Evolutionary conservation across 2,329 filamentous ascomycete species (phyloP).

Genomic region (Penicillium sp.): DNA sequence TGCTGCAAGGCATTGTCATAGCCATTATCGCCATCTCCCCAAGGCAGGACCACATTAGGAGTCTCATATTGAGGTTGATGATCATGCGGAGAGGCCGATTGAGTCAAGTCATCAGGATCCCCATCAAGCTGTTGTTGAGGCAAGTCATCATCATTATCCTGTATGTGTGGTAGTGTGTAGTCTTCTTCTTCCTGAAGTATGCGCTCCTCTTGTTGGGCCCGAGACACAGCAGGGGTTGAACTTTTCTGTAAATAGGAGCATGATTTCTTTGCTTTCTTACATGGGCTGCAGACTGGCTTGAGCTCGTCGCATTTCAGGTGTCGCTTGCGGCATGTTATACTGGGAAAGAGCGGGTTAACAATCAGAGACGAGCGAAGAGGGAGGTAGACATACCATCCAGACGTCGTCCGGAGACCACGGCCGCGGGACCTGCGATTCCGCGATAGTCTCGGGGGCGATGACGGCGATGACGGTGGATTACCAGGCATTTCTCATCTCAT

Average conservation of each 20-base stretch:
- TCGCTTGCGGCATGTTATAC: slow-evolving; percentile 22
- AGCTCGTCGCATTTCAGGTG: slow-evolving; percentile 26
- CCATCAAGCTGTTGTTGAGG: background rate
- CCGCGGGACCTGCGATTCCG: slow-evolving; percentile 17
- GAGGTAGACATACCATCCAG: slow-evolving; percentile 16
- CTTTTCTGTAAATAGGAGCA: slow-evolving; percentile 14
- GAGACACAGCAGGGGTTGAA: background rate
- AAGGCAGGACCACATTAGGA: background rate
- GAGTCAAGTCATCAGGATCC: background rate
- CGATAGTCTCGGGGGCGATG: slow-evolving; percentile 5
- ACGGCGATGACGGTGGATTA: background rate
- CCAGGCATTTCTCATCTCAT: background rate
- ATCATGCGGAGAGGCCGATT: background rate
- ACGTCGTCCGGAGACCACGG: slow-evolving; percentile 17
- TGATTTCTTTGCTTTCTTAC: slow-evolving; percentile 19
- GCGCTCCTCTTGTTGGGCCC: background rate
- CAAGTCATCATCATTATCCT: background rate
- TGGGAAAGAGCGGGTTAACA: background rate
- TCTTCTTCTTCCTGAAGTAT: background rate
- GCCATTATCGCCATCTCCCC: background rate
- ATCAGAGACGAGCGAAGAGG: background rate
- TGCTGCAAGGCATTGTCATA: background rate
- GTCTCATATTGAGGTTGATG: background rate
- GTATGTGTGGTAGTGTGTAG: background rate
- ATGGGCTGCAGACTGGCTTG: slow-evolving; percentile 23